A percentile compares a stretch with the other conserved stretches of the same genome.
Conservation (phyloP, 495 filamentous ascomycete genomes). For the Tuber aestivum region DNA sequence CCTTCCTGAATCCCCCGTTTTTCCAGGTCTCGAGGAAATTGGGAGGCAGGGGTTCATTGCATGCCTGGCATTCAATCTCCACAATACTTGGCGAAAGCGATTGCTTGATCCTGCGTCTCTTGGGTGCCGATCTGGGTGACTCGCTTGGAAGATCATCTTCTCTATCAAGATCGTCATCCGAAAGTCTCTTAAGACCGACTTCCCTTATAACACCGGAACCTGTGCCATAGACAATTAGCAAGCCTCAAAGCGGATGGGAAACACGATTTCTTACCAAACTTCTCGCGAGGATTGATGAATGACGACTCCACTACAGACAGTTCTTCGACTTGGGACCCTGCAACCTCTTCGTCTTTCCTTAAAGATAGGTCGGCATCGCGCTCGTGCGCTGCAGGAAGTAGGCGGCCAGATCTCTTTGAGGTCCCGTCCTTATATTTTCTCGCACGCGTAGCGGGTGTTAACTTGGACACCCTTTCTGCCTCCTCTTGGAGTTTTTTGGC, state of each 20-base stretch:
- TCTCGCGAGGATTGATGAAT: constrained; percentile 1
- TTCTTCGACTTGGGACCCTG: neutral
- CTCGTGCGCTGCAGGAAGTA: neutral
- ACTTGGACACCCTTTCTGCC: neutral
- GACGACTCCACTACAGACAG: neutral
- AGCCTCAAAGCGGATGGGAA: neutral
- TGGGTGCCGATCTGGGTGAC: neutral
- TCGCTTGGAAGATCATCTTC: neutral
- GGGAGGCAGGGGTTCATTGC: neutral
- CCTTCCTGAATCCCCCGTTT: neutral
- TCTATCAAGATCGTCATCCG: neutral
- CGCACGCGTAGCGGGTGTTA: neutral
- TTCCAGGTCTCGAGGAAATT: constrained; percentile 11
- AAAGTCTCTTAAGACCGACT: constrained; percentile 2
- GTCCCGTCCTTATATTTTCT: neutral
- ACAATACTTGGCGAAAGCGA: neutral
- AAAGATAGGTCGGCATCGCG: neutral
- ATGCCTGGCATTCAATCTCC: constrained; percentile 1
- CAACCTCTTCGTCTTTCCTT: neutral
- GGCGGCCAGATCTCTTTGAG: neutral
- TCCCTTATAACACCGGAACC: neutral
- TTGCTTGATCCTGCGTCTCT: neutral
- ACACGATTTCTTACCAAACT: neutral
- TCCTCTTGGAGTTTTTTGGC: neutral
- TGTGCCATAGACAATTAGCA: neutral